These are phyloP conservation scores for Diaporthe sp. DNA, from an alignment of 2,329 filamentous ascomycete species.

Conservation along the genomic window DNA sequence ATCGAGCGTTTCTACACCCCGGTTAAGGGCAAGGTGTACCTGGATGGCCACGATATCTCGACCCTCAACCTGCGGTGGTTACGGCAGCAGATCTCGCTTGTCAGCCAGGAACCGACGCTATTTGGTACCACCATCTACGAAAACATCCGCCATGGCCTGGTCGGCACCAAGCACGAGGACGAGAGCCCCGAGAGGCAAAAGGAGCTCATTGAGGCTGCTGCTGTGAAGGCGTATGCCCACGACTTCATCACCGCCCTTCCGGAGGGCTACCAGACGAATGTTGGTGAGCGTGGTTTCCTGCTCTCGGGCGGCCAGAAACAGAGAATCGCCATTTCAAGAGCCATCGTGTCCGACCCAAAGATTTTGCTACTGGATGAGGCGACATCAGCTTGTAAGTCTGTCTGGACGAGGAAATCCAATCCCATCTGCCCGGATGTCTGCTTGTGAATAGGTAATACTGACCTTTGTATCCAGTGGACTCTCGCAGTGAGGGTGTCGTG, in stretches of 20 bases:
- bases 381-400: slow-evolving; percentile 56
- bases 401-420: not conserved
- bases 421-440: no score
- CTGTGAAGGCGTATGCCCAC: slow-evolving; percentile 92
- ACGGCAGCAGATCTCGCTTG: slow-evolving; percentile 89
- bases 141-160: slow-evolving; percentile 91
- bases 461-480: slow-evolving; percentile 78
- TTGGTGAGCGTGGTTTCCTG: slow-evolving; percentile 94
- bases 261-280: slow-evolving; percentile 91
- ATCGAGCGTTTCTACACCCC: slow-evolving; percentile 96
- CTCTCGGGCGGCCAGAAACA: slow-evolving; percentile 97
- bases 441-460: slow-evolving; percentile 48
- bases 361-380: slow-evolving; percentile 95
- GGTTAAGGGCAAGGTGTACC: slow-evolving; percentile 78
- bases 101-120: slow-evolving; percentile 91
- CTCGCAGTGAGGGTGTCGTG: slow-evolving; percentile 93
- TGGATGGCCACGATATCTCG: slow-evolving; percentile 86
- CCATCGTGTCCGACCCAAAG: slow-evolving; percentile 90
- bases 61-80: slow-evolving; percentile 90
- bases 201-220: slow-evolving; percentile 81
- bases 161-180: slow-evolving; percentile 82
- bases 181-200: slow-evolving; percentile 74
- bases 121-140: slow-evolving; percentile 90
- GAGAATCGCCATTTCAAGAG: slow-evolving; percentile 92
- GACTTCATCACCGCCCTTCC: slow-evolving; percentile 87